Percentiles rank a stretch among this genome's conserved stretches.
phyloP scores from a whole-genome alignment of 257 asterid species.

The Salvia hispanica region DNA sequence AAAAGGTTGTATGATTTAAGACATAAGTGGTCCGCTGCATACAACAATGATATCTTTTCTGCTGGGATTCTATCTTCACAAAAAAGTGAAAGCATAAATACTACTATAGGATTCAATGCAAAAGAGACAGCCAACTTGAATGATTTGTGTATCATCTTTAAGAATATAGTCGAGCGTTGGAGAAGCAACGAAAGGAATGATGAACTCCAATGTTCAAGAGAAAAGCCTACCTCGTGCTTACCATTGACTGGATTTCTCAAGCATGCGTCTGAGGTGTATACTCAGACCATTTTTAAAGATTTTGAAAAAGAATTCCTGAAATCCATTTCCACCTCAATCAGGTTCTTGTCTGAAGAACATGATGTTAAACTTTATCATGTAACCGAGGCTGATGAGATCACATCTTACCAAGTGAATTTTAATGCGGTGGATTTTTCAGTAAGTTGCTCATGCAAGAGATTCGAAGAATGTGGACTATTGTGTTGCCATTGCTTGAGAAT shows the following conservation, averaged over 20 bases:
- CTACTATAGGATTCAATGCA: background rate
- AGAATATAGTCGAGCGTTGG: background rate
- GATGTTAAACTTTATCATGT: background rate
- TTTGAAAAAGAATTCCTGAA: background rate
- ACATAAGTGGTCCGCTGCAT: background rate
- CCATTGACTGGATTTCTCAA: background rate
- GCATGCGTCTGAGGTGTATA: background rate
- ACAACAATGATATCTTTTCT: slow-evolving; percentile 3
- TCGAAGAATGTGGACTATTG: background rate
- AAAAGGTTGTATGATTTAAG: slow-evolving; percentile 1
- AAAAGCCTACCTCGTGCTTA: background rate
- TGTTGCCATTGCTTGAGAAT: background rate
- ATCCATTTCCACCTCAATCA: background rate
- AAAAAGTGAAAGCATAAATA: background rate
- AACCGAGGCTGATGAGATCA: background rate
- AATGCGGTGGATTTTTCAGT: background rate
- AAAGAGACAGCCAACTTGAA: background rate
- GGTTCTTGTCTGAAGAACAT: background rate
- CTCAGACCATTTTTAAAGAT: background rate
- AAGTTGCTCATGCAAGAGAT: background rate
- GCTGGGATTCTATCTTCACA: background rate
- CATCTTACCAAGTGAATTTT: background rate
- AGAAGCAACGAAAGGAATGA: background rate
- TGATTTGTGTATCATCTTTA: background rate
- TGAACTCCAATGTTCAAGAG: background rate